Evolutionary conservation across 1,284 basidiomycete genomes (phyloP).

Genomic region (Ustilago loliicola): DNA sequence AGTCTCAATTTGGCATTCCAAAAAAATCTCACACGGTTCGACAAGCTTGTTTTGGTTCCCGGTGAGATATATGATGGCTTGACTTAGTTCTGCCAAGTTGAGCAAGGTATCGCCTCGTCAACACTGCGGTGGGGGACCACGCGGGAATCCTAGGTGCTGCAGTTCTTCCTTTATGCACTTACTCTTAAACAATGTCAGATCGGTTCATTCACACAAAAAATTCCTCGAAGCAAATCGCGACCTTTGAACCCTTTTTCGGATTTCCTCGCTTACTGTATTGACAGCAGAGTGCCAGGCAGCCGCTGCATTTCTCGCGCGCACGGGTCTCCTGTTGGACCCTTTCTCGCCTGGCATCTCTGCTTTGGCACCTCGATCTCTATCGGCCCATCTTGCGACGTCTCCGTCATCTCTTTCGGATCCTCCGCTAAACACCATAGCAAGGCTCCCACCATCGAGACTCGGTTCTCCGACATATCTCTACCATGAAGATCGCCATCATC

Average conservation of each 20-base stretch:
- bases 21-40: background rate
- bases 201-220: too few relatives aligned
- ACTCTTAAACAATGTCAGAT: background rate
- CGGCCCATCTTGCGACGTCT: background rate
- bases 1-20: background rate
- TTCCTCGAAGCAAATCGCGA: background rate
- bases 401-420: background rate
- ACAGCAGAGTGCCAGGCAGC: background rate
- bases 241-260: background rate
- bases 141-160: constrained; percentile 84
- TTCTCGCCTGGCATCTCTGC: too few relatives aligned
- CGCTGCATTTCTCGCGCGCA: too few relatives aligned
- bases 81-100: constrained; percentile 83
- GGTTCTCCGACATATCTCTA: background rate
- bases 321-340: too few relatives aligned
- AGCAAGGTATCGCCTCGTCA: constrained; percentile 83
- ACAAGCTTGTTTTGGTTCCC: too few relatives aligned
- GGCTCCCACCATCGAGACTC: too few relatives aligned
- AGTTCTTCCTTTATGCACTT: constrained; percentile 72
- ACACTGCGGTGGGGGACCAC: constrained; percentile 87
- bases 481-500: constrained; percentile 58
- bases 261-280: background rate
- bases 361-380: background rate
- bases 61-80: too few relatives aligned
- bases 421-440: background rate